Conservation (phyloP, 1,139 yeast species). For the Pneumocystis carinii region DNA sequence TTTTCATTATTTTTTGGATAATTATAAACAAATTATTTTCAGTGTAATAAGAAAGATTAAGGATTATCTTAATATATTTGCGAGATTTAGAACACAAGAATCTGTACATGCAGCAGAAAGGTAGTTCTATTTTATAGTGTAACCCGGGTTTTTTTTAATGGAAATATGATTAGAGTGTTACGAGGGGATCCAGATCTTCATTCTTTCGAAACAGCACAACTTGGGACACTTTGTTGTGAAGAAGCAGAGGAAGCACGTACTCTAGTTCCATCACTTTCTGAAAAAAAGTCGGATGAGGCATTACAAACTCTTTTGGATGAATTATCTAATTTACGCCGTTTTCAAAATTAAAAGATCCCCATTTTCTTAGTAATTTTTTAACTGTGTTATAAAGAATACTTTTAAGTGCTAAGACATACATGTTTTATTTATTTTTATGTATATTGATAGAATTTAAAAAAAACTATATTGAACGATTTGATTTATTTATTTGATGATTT, state of each 20-base stretch:
- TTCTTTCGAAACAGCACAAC: constrained; percentile 91
- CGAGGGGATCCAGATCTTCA: constrained; percentile 38
- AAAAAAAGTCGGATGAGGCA: constrained; percentile 11
- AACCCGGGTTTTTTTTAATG: constrained; percentile 24
- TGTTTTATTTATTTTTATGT: not conserved
- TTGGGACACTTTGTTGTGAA: constrained; percentile 87
- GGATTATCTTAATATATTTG: constrained; percentile 70
- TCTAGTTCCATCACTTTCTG: constrained; percentile 45
- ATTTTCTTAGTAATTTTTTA: not conserved
- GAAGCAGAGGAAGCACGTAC: constrained; percentile 97
- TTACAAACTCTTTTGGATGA: constrained; percentile 12
- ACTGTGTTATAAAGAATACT: not conserved
- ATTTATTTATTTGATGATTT: too few species aligned
- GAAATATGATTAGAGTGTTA: constrained; percentile 6
- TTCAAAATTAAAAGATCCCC: constrained; percentile 1
- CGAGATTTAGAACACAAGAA: constrained; percentile 81
- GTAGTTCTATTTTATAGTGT: constrained; percentile 46
- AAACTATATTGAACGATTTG: too few species aligned
- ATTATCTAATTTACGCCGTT: constrained; percentile 11
- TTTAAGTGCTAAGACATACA: not conserved
- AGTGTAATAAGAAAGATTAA: constrained; percentile 80
- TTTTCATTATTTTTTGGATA: not conserved
- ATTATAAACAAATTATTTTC: not conserved
- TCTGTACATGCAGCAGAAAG: constrained; percentile 76
- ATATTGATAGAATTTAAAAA: too few species aligned